A percentile compares a stretch with the other conserved stretches of the same genome.
Conservation (phyloP, 805 yeast genomes). For the Wickerhamiella bombiphila region DNA sequence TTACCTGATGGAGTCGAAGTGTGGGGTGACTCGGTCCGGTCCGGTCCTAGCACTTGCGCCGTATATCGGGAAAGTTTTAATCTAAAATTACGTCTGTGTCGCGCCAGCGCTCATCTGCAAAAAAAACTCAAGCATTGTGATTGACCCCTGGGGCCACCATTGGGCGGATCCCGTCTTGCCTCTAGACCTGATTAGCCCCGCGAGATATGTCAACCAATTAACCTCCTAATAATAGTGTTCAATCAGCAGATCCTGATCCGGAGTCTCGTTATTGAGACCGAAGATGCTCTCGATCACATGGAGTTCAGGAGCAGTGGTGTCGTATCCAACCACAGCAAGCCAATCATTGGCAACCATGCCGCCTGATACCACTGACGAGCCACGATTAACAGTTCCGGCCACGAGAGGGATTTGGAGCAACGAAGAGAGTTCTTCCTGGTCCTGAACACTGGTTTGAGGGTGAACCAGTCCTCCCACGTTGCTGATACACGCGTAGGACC, state of each 20-base stretch:
- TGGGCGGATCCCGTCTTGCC: not conserved
- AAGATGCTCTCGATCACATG: constrained; percentile 94
- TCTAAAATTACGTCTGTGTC: too few relatives aligned
- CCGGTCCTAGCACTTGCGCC: too few relatives aligned
- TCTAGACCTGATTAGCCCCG: not conserved
- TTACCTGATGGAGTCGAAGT: too few relatives aligned
- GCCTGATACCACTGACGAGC: constrained; percentile 94
- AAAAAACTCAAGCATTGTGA: not conserved
- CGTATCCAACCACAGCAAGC: constrained; percentile 92
- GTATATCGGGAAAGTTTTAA: too few relatives aligned
- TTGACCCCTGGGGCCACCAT: not conserved
- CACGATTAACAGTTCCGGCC: constrained; percentile 97
- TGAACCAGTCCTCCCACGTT: constrained; percentile 98
- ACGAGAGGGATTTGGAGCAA: constrained; percentile 93
- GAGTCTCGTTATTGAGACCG: constrained; percentile 28
- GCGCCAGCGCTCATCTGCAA: too few relatives aligned
- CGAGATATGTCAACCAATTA: not conserved
- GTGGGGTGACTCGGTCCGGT: too few relatives aligned
- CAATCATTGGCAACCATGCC: constrained; percentile 98
- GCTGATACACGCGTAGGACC: constrained; percentile 85
- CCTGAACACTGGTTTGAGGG: constrained; percentile 93
- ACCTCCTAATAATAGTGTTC: constrained; percentile 25
- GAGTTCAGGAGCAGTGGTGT: constrained; percentile 96
- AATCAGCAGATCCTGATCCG: constrained; percentile 27
- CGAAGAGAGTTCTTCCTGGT: constrained; percentile 94